Percentiles rank a stretch among this genome's conserved stretches.
Conservation (phyloP, 1,284 basidiomycete genomes). For the Pyrrhoderma lamaoense region DNA sequence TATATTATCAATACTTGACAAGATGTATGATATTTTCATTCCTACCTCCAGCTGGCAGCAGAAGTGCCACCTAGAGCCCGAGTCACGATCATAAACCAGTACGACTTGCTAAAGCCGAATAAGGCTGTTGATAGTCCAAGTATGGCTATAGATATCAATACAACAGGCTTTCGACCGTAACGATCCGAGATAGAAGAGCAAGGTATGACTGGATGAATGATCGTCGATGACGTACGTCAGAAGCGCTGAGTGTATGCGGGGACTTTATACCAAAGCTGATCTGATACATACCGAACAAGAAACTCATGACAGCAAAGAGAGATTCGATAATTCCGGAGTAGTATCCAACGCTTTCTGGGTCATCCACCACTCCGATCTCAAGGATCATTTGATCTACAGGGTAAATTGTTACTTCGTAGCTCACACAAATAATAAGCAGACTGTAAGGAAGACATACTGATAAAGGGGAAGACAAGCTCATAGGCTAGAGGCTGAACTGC, state of each 20-base stretch:
- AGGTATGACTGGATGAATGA: slow-evolving; percentile 13
- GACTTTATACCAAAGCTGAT: background rate
- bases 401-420: background rate
- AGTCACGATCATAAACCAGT: slow-evolving; percentile 19
- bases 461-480: slow-evolving; percentile 18
- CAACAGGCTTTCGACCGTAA: slow-evolving; percentile 20
- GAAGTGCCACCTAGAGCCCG: slow-evolving; percentile 17
- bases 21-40: background rate
- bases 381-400: slow-evolving; percentile 22
- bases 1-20: background rate
- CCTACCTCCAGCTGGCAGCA: slow-evolving; percentile 13
- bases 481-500: slow-evolving; percentile 19
- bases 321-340: slow-evolving; percentile 22
- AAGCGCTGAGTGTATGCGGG: background rate
- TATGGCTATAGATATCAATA: slow-evolving; percentile 17
- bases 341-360: slow-evolving; percentile 22
- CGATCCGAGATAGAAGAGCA: slow-evolving; percentile 19
- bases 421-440: background rate
- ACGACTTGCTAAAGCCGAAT: slow-evolving; percentile 19
- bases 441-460: slow-evolving; percentile 14
- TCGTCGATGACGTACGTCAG: background rate
- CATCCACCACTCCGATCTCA: slow-evolving; percentile 22
- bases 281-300: slow-evolving; percentile 17
- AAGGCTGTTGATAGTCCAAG: slow-evolving; percentile 16
- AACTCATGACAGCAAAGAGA: slow-evolving; percentile 19